A percentile compares a stretch with the other conserved stretches of the same genome.
phyloP scores from a whole-genome alignment of 164 flowering plant species.

The Platanus orientalis region DNA sequence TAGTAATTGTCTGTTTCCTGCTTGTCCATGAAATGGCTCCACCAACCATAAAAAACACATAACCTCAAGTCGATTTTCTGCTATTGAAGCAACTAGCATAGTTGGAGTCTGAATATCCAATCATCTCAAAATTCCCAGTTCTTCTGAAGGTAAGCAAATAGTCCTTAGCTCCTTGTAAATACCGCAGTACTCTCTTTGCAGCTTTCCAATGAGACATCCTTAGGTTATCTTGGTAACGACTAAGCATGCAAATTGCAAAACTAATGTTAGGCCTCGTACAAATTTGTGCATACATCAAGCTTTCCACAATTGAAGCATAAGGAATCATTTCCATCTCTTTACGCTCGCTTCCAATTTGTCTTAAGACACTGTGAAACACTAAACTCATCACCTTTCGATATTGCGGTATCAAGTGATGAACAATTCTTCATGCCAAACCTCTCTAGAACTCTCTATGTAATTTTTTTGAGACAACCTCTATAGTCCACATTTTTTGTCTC shows the following conservation, averaged over 20 bases:
- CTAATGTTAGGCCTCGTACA: no score
- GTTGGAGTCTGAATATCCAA: slow-evolving; percentile 1
- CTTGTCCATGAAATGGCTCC: slow-evolving; percentile 3
- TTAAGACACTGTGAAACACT: background rate
- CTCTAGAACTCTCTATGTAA: background rate
- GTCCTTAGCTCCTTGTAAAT: slow-evolving; percentile 7
- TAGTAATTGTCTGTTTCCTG: background rate
- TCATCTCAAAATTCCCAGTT: background rate
- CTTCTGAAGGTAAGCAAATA: slow-evolving; percentile 9
- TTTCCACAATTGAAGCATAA: no score
- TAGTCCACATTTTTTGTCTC: background rate
- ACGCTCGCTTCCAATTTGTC: background rate
- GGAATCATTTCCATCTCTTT: background rate
- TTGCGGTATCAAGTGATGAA: background rate
- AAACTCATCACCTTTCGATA: background rate
- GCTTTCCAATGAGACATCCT: slow-evolving; percentile 4
- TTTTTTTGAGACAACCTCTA: background rate
- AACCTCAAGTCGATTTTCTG: background rate
- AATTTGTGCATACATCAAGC: no score
- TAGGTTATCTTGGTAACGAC: slow-evolving; percentile 3
- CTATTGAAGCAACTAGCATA: slow-evolving; percentile 5
- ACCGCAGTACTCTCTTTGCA: slow-evolving; percentile 5
- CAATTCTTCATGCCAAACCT: background rate
- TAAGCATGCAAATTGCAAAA: background rate
- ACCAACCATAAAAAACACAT: background rate